Evolutionary conservation across 2,329 filamentous ascomycete species (phyloP).

Genomic region (Colletotrichum sp.): DNA sequence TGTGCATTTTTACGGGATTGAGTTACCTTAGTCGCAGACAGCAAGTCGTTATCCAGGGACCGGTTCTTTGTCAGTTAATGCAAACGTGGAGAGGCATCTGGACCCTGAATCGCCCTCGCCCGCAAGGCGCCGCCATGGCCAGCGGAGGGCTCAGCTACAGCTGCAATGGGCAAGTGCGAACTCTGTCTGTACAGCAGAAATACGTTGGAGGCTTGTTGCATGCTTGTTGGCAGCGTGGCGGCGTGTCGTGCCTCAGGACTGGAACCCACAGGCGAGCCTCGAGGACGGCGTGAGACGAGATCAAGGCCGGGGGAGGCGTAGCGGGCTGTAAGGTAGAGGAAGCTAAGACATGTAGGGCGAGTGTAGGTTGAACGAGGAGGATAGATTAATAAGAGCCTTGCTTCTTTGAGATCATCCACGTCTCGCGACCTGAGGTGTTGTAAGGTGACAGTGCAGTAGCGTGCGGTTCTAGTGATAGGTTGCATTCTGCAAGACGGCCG

Average conservation of each 20-base stretch:
- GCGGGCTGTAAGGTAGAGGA: neutral
- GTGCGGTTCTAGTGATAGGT: neutral
- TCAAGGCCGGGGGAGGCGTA: neutral
- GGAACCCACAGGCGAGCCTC: neutral
- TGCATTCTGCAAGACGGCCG: conserved; percentile 5
- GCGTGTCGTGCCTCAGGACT: neutral
- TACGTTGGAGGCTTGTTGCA: neutral
- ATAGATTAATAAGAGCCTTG: neutral
- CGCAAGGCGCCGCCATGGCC: neutral
- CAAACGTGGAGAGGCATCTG: neutral
- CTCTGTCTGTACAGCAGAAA: neutral
- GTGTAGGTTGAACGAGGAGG: neutral
- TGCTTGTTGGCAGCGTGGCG: neutral
- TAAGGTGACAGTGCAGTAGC: neutral
- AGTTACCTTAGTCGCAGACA: neutral
- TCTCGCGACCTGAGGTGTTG: neutral
- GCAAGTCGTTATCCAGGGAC: neutral
- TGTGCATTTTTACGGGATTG: too few relatives aligned
- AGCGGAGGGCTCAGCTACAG: neutral
- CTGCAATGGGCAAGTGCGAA: neutral
- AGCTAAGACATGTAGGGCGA: neutral
- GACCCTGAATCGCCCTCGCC: conserved; percentile 5
- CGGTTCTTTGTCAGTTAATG: neutral
- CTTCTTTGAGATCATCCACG: neutral
- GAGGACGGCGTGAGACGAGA: neutral